A percentile compares a stretch with the other conserved stretches of the same genome.
These are phyloP conservation scores for Globisporangium radiosum DNA, from an alignment of 352 stramenopile species.

Conservation along the genomic window DNA sequence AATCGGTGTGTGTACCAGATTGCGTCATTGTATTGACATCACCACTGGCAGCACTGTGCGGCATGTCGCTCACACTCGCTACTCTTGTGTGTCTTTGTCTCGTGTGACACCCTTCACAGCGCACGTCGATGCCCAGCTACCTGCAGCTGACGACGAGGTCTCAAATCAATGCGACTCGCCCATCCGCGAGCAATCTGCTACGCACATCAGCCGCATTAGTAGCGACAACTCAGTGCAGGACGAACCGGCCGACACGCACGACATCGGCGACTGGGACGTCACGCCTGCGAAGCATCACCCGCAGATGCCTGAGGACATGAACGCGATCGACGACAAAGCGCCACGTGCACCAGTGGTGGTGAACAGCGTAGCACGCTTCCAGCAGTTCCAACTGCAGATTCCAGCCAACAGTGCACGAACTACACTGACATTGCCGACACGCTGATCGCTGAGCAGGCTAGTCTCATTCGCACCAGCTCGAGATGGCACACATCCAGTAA, in stretches of 20 bases:
- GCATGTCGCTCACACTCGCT: not conserved
- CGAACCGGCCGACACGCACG: not conserved
- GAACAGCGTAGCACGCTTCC: constrained; percentile 20
- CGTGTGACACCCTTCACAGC: not conserved
- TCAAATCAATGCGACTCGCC: constrained; percentile 56
- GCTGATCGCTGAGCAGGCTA: too few species aligned
- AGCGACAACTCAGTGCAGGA: not conserved
- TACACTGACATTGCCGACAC: not conserved
- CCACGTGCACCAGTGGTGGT: constrained; percentile 14
- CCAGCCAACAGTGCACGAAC: constrained; percentile 30
- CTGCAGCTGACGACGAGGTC: constrained; percentile 8
- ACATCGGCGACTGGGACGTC: constrained; percentile 11
- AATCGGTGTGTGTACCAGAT: constrained; percentile 1
- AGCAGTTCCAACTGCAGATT: constrained; percentile 51
- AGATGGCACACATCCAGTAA: too few species aligned
- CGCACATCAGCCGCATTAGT: not conserved
- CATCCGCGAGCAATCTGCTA: not conserved
- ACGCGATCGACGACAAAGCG: constrained; percentile 6
- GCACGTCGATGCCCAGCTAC: constrained; percentile 22
- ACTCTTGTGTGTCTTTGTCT: not conserved
- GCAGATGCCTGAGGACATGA: constrained; percentile 15
- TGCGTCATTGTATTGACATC: too few species aligned
- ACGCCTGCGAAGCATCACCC: constrained; percentile 7
- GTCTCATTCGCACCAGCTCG: too few species aligned
- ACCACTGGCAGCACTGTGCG: too few species aligned